These are phyloP conservation scores for Arthrobotrys entomopaga DNA, from an alignment of 2,329 filamentous ascomycete species.

Conservation along the genomic window DNA sequence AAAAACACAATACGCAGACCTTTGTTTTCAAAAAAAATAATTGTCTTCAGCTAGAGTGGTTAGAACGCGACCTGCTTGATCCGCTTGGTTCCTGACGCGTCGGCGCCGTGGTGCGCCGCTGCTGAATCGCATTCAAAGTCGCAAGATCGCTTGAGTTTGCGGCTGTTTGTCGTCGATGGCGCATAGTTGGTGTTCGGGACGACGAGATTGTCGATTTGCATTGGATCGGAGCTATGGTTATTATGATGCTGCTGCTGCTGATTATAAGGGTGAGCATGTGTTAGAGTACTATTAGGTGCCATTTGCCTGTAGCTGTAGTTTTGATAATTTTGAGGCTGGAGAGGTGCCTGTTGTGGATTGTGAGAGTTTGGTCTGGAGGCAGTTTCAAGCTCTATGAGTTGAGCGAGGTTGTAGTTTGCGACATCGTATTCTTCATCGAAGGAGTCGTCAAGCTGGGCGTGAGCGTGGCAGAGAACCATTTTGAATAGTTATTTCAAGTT, in stretches of 20 bases:
- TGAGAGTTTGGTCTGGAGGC: constrained; percentile 30
- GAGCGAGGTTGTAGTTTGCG: constrained; percentile 54
- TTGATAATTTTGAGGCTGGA: constrained; percentile 33
- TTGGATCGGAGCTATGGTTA: constrained; percentile 48
- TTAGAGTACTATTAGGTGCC: constrained; percentile 44
- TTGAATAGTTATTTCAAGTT: constrained; percentile 27
- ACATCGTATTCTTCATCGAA: constrained; percentile 54
- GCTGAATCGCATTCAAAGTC: constrained; percentile 50
- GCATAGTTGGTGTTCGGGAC: constrained; percentile 9
- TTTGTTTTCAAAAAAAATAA: constrained; percentile 23
- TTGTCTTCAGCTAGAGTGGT: constrained; percentile 7
- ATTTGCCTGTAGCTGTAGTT: constrained; percentile 41
- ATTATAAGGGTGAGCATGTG: constrained; percentile 33
- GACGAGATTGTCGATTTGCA: constrained; percentile 53
- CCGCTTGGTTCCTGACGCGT: constrained; percentile 52
- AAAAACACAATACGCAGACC: constrained; percentile 41
- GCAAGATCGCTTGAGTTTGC: constrained; percentile 55
- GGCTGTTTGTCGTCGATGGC: constrained; percentile 15
- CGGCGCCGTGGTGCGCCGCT: constrained; percentile 24
- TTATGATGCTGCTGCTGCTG: constrained; percentile 31
- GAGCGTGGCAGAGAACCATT: constrained; percentile 53
- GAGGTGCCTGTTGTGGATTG: constrained; percentile 15
- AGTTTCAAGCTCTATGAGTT: constrained; percentile 44
- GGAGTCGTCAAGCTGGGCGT: constrained; percentile 55
- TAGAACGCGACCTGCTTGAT: constrained; percentile 54